These are phyloP conservation scores for Saxophila tyrrhenica DNA, from an alignment of 495 filamentous ascomycete genomes.

Conservation along the genomic window DNA sequence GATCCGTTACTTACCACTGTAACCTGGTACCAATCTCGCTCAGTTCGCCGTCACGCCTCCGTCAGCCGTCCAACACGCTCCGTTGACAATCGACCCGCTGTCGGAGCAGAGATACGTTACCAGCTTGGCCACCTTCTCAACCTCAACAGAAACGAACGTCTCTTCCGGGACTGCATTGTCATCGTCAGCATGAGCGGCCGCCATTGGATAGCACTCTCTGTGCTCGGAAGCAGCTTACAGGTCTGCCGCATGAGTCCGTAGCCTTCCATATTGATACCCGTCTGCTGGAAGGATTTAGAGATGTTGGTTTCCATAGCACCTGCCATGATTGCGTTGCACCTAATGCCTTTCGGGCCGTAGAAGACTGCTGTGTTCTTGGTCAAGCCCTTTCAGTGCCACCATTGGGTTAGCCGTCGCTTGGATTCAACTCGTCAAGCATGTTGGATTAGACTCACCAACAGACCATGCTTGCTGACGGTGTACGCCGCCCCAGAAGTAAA, in stretches of 20 bases:
- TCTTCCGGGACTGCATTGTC: neutral
- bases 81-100: slow-evolving; percentile 12
- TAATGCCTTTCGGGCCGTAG: slow-evolving; percentile 47
- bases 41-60: slow-evolving; percentile 15
- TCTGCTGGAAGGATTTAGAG: slow-evolving; percentile 35
- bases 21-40: too few relatives aligned
- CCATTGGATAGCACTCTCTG: neutral
- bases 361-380: slow-evolving; percentile 52
- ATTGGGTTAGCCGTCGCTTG: too few relatives aligned
- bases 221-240: slow-evolving; percentile 3
- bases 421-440: too few relatives aligned
- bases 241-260: neutral
- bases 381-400: too few relatives aligned
- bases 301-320: slow-evolving; percentile 50
- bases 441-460: slow-evolving; percentile 37
- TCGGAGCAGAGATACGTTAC: slow-evolving; percentile 17
- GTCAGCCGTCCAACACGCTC: slow-evolving; percentile 16
- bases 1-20: too few relatives aligned
- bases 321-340: slow-evolving; percentile 38
- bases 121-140: slow-evolving; percentile 19
- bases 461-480: slow-evolving; percentile 42
- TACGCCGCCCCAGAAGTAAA: slow-evolving; percentile 40
- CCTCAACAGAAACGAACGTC: neutral
- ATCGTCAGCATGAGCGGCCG: neutral
- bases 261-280: slow-evolving; percentile 34